Base-by-base conservation (phyloP, 148 eudicot species). In the Drosera capensis region DNA sequence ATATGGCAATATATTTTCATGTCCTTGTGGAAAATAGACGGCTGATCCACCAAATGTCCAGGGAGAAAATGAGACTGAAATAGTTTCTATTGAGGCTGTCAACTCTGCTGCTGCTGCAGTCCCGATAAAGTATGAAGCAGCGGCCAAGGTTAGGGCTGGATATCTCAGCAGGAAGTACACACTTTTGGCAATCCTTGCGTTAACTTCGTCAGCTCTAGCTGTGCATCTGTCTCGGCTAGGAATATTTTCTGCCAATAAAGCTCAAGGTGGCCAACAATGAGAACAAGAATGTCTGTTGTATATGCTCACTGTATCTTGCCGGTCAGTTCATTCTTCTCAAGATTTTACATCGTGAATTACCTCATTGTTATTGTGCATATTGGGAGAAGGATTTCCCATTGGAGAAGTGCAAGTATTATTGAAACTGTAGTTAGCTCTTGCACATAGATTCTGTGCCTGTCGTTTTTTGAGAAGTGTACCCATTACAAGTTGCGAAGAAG, bases 141-240 rank as follows among this genome's bases (percentile, higher is more conserved):
- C 37, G 37, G 16, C 30, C 40, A 45, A 25, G 25, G 22, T 3
- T 9, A 45, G 40, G 37, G 48, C 30, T 23, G 48, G 58, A 43
- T 20, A 22, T 21, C 30, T 28, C 20, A 29, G 47, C 16, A 52
- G 14, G 25, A 65, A 47, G 45, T 67, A 23, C 48, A 20, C 61
- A 8, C 52, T 52, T 40, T 54, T 63, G 46, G 73, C 85, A 20
- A 47, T 73, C 43, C 8, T 69, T 8, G 54, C 68, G 57, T 42
- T 62, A 30, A 3, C 64, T 25, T 9, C 73, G n/a, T 66, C 85
- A 9, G 30, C 51, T 23, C 23, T 72, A 44, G 81, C 68, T 18
- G 41, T 61, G 64, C 42, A 42, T 49, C 13, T 48, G 41, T 44
- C 25, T 49, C 48, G 54, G 59, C 45, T 24, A n/a, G 54, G 56